These are phyloP conservation scores for Gnomoniopsis sp. DNA, from an alignment of 2,329 filamentous ascomycete genomes.

Conservation along the genomic window DNA sequence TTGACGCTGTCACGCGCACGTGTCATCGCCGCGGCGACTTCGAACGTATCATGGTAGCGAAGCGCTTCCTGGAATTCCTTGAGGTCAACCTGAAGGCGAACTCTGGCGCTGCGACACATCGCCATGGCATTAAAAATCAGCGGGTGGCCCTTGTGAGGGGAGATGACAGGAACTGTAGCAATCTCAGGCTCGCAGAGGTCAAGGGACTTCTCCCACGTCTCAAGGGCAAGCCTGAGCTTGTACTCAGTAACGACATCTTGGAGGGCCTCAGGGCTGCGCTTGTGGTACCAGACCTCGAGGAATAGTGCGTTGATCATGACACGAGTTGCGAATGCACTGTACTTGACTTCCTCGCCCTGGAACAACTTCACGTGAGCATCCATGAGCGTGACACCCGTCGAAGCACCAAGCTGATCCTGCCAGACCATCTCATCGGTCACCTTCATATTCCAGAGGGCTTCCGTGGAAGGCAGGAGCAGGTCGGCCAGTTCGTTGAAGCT, in stretches of 20 bases:
- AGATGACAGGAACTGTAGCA: slow-evolving; percentile 83
- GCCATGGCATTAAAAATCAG: slow-evolving; percentile 98
- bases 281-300: slow-evolving; percentile 98
- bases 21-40: slow-evolving; percentile 95
- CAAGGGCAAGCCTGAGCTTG: slow-evolving; percentile 89
- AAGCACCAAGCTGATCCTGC: slow-evolving; percentile 71
- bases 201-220: slow-evolving; percentile 98
- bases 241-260: slow-evolving; percentile 98
- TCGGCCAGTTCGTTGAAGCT: slow-evolving; percentile 98
- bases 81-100: slow-evolving; percentile 88
- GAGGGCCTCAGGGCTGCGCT: slow-evolving; percentile 93
- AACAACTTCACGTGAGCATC: slow-evolving; percentile 94
- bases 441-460: slow-evolving; percentile 89
- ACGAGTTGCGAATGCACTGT: slow-evolving; percentile 94
- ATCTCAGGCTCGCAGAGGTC: slow-evolving; percentile 90
- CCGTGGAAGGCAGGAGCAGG: slow-evolving; percentile 85
- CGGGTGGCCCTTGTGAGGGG: slow-evolving; percentile 92
- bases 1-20: slow-evolving; percentile 90
- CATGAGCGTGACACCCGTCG: slow-evolving; percentile 79
- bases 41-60: slow-evolving; percentile 94
- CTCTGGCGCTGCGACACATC: slow-evolving; percentile 90
- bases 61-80: slow-evolving; percentile 95
- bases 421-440: slow-evolving; percentile 75
- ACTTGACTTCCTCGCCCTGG: slow-evolving; percentile 84
- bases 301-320: slow-evolving; percentile 99